A percentile compares a stretch with the other conserved stretches of the same genome.
Conservation (phyloP, 2,329 filamentous ascomycete species). For the Daldinia eschscholtzii region DNA sequence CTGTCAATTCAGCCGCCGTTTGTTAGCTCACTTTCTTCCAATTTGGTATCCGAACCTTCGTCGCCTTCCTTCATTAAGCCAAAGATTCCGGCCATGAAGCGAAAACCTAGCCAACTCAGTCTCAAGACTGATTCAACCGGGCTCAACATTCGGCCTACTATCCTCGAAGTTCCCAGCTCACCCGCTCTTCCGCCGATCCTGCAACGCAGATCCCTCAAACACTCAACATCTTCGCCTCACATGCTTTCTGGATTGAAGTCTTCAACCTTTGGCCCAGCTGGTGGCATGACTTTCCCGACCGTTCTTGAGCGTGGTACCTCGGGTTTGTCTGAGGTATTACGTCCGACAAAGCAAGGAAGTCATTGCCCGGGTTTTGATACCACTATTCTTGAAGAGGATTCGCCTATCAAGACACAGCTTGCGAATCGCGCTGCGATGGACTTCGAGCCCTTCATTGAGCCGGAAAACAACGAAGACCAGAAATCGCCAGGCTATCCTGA, state of each 20-base stretch:
- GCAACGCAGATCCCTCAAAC: constrained; percentile 73
- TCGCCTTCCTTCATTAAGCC: constrained; percentile 87
- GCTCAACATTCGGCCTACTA: constrained; percentile 61
- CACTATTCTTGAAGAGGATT: constrained; percentile 67
- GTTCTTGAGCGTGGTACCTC: constrained; percentile 71
- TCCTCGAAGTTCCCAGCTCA: constrained; percentile 68
- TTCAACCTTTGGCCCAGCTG: constrained; percentile 69
- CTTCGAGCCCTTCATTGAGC: constrained; percentile 72
- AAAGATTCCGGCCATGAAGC: constrained; percentile 75
- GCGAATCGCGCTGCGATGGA: constrained; percentile 70
- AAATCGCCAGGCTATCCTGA: constrained; percentile 87
- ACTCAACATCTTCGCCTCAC: constrained; percentile 75
- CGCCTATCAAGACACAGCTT: constrained; percentile 71
- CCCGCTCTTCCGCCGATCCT: constrained; percentile 69
- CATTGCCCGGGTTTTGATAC: constrained; percentile 53
- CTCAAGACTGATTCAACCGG: constrained; percentile 78
- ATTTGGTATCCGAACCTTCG: constrained; percentile 72
- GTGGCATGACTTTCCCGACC: constrained; percentile 74
- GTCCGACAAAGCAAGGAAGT: constrained; percentile 62
- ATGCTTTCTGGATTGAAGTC: constrained; percentile 72
- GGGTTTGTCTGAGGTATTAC: constrained; percentile 69
- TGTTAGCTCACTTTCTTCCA: constrained; percentile 60
- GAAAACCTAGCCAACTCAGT: constrained; percentile 82
- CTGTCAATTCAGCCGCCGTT: constrained; percentile 79
- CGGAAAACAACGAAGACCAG: constrained; percentile 80